These are phyloP conservation scores for Plenodomus lindquistii DNA, from an alignment of 2,329 filamentous ascomycete genomes.

Conservation along the genomic window DNA sequence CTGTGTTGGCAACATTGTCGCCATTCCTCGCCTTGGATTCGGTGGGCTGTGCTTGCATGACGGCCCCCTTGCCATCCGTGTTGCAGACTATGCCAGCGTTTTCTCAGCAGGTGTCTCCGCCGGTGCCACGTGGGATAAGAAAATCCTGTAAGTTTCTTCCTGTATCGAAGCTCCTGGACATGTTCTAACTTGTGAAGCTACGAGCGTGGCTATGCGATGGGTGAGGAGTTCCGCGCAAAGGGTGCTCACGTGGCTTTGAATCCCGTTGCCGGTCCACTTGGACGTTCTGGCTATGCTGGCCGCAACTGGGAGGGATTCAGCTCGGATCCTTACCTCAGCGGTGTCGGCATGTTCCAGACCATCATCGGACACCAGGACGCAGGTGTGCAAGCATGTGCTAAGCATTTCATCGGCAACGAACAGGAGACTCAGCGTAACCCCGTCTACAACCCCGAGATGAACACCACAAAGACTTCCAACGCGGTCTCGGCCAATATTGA, in stretches of 20 bases:
- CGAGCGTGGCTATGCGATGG: conserved; percentile 44
- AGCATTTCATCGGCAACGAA: conserved; percentile 65
- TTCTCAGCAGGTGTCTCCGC: conserved; percentile 48
- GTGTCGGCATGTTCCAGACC: conserved; percentile 45
- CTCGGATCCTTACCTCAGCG: conserved; percentile 51
- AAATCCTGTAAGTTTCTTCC: neutral
- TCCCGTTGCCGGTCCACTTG: conserved; percentile 56
- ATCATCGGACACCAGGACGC: conserved; percentile 47
- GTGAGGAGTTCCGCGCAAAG: conserved; percentile 40
- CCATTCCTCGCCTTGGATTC: conserved; percentile 45
- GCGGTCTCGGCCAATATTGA: conserved; percentile 65
- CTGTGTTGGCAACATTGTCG: conserved; percentile 60
- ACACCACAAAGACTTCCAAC: conserved; percentile 48
- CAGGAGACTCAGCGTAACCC: conserved; percentile 57
- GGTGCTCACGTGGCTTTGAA: conserved; percentile 49
- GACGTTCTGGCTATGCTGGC: conserved; percentile 46
- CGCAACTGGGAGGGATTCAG: conserved; percentile 53
- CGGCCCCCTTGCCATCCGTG: conserved; percentile 42
- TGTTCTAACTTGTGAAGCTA: conserved; percentile 30
- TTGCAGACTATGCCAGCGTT: conserved; percentile 41
- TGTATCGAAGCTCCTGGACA: conserved; percentile 1
- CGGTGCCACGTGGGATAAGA: neutral
- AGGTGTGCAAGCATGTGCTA: conserved; percentile 49
- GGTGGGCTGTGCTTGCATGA: conserved; percentile 48
- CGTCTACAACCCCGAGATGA: conserved; percentile 62